Conservation (phyloP, 176 grass and related monocot genomes). For the Musa acuminata region DNA sequence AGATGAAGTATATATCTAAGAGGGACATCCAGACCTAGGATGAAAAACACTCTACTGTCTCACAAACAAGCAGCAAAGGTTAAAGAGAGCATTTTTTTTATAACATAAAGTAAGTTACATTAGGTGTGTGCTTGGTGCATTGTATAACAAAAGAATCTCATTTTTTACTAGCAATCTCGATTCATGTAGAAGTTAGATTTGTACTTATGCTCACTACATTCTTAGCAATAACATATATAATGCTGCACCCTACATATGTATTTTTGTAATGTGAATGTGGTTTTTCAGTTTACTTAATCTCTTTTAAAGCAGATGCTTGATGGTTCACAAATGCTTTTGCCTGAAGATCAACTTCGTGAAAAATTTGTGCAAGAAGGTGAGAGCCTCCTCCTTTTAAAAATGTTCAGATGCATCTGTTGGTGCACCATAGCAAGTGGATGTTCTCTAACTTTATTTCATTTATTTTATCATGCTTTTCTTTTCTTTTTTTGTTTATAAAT, state of each 20-base stretch:
- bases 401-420: neutral
- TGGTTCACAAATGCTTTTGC: constrained; percentile 43
- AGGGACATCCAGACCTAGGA: neutral
- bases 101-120: neutral
- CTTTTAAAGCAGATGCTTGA: constrained; percentile 70
- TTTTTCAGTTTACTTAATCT: neutral
- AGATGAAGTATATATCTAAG: too few relatives aligned
- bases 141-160: neutral
- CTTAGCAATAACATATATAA: too few relatives aligned
- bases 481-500: neutral
- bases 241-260: neutral
- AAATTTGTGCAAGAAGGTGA: constrained; percentile 72
- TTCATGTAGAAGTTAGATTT: too few relatives aligned
- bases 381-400: constrained; percentile 5
- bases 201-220: too few relatives aligned
- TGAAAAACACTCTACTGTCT: neutral
- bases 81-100: too few relatives aligned
- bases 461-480: neutral
- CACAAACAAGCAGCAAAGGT: neutral
- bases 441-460: neutral
- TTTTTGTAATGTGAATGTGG: neutral
- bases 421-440: neutral
- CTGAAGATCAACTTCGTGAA: constrained; percentile 42
- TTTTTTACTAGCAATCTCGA: neutral
- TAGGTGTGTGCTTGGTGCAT: neutral